Base-by-base conservation (phyloP, 352 stramenopile species). In the Pythium brachiatum region DNA sequence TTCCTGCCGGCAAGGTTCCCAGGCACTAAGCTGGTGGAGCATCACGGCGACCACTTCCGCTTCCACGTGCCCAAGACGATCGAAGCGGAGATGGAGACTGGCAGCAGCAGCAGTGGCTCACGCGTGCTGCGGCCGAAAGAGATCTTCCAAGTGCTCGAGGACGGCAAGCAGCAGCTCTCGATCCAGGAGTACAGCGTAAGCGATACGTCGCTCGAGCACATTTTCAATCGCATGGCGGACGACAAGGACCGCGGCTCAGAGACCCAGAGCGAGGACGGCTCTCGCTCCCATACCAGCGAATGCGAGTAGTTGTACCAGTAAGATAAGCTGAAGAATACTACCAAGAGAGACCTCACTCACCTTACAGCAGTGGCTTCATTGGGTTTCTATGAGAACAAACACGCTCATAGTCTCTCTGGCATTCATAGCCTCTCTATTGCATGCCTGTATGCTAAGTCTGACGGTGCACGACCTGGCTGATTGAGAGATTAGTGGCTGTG, bases 211-310 rank as follows among this genome's bases (percentile, higher is more conserved):
- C 75, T 97, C 21, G 92, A 98, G 69, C 81, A 95, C 63, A 95
- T 98, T 60, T 98, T 98, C 81, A 97, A 97, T 69, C 76, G 77
- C 64, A 96, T 98, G 79, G 92, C 90, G 27, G 63, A 64, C 36
- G 63, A 70, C 13, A 48, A 25, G 20, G 41, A 48, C 41, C 41
- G 23, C 41, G 41, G 18, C 2, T 48, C 41, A 7, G 41, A 48
- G 41, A 48, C 20, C 18, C n/a, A 48, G 20, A 48, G 41, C 41
- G 41, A 48, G 20, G 41, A 48, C 41, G 41, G 18, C 39, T 7
- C 3, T 9, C 39, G 39, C 3, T 46, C 39, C 39, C 41, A 48
- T n/a, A 48, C 20, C 1, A 48, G 41, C 41, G 41, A 26, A n/a
- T 27, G 18, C 9, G 41, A 48, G 38, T 44, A 6, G n/a, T n/a